These are phyloP conservation scores for Fusarium floridanum DNA, from an alignment of 2,329 filamentous ascomycete genomes.

Conservation along the genomic window DNA sequence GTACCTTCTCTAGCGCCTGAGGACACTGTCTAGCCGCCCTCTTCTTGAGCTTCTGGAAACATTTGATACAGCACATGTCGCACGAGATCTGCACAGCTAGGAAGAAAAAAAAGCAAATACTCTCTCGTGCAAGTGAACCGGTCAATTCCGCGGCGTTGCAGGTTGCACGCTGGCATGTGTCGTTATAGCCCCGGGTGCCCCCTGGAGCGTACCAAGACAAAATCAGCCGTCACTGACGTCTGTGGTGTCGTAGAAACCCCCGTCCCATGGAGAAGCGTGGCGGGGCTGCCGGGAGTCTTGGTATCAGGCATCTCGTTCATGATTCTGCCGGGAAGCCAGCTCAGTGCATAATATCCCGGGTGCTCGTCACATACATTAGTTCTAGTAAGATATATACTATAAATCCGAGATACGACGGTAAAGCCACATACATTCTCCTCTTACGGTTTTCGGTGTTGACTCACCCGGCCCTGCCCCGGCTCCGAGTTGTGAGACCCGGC, in stretches of 20 bases:
- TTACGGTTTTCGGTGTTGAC: background rate
- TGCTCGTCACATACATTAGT: background rate
- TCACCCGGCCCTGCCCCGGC: conserved; percentile 5
- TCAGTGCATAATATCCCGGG: background rate
- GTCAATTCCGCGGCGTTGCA: background rate
- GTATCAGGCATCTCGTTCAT: conserved; percentile 10
- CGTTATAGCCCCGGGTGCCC: background rate
- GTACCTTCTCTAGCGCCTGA: background rate
- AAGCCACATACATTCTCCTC: background rate
- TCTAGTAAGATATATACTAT: background rate
- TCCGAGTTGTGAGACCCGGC: conserved; percentile 11
- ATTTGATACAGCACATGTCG: conserved; percentile 11
- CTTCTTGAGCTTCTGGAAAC: conserved; percentile 32
- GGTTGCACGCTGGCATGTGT: background rate
- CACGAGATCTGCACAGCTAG: conserved; percentile 12
- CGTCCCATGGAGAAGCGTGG: background rate
- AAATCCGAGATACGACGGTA: background rate
- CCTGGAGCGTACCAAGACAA: background rate
- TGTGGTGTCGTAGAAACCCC: conserved; percentile 1
- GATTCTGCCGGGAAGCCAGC: background rate
- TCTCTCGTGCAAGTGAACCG: background rate
- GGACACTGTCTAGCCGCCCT: conserved; percentile 10
- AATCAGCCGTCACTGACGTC: conserved; percentile 5
- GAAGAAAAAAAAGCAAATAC: background rate
- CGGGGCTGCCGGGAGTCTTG: conserved; percentile 12